Evolutionary conservation across 2,329 filamentous ascomycete species (phyloP).

Genomic region (Pyrenochaeta sp.): DNA sequence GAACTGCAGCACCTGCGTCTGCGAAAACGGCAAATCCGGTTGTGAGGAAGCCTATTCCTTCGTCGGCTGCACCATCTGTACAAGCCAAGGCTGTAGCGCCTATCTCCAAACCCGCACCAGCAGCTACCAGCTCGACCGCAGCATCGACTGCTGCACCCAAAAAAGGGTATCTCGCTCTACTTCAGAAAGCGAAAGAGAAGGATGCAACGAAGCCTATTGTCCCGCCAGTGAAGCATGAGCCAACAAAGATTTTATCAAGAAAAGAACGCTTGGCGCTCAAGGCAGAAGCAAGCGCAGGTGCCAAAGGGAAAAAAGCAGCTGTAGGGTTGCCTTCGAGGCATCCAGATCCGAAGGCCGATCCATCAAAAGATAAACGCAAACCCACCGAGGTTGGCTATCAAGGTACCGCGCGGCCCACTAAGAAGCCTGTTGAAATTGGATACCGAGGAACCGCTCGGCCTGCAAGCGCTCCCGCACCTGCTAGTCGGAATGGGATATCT

Average conservation of each 20-base stretch:
- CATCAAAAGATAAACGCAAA: slow-evolving; percentile 48
- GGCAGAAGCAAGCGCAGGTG: slow-evolving; percentile 54
- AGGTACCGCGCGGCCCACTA: slow-evolving; percentile 57
- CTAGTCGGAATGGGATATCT: slow-evolving; percentile 34
- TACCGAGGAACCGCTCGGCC: slow-evolving; percentile 51
- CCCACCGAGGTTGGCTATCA: slow-evolving; percentile 54
- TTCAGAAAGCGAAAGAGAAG: slow-evolving; percentile 74
- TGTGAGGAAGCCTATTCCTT: slow-evolving; percentile 34
- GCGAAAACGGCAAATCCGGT: slow-evolving; percentile 30
- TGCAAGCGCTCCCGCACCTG: slow-evolving; percentile 28
- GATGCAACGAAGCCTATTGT: slow-evolving; percentile 58
- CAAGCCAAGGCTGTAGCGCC: slow-evolving; percentile 31
- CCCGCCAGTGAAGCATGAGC: slow-evolving; percentile 78
- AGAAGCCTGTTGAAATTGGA: slow-evolving; percentile 43
- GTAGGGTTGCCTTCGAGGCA: slow-evolving; percentile 21
- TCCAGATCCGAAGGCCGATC: slow-evolving; percentile 34
- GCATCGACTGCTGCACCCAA: slow-evolving; percentile 62
- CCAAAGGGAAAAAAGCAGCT: slow-evolving; percentile 45
- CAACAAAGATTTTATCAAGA: slow-evolving; percentile 69
- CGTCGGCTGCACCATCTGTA: slow-evolving; percentile 22
- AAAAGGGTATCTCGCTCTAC: slow-evolving; percentile 77
- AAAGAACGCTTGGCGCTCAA: slow-evolving; percentile 62
- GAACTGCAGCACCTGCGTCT: slow-evolving; percentile 45
- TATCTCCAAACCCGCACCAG: slow-evolving; percentile 28
- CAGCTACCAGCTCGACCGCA: slow-evolving; percentile 31